Evolutionary conservation across 192 early-diverging fungal species (phyloP).

Genomic region (Coemansia sp.): DNA sequence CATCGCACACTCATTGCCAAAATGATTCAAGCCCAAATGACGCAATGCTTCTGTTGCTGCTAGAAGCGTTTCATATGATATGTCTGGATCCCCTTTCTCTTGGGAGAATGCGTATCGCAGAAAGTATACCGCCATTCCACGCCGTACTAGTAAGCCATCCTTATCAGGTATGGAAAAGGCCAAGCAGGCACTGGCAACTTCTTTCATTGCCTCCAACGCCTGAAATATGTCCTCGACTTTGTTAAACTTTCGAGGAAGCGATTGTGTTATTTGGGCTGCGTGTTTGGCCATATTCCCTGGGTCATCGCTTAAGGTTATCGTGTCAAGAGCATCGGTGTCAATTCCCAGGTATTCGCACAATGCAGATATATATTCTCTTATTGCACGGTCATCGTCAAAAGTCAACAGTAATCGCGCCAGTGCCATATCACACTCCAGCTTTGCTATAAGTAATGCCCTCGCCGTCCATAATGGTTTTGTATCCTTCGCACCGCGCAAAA

Average conservation of each 20-base stretch:
- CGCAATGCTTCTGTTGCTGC: background rate
- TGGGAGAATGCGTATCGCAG: slow-evolving; percentile 25
- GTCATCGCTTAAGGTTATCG: background rate
- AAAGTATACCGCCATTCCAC: slow-evolving; percentile 15
- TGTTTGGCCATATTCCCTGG: background rate
- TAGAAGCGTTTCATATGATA: slow-evolving; percentile 9
- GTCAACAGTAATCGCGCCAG: slow-evolving; percentile 20
- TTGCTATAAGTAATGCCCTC: slow-evolving; percentile 37
- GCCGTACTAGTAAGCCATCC: background rate
- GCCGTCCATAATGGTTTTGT: slow-evolving; percentile 28
- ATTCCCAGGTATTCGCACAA: slow-evolving; percentile 38
- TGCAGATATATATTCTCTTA: slow-evolving; percentile 10
- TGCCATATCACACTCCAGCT: slow-evolving; percentile 39
- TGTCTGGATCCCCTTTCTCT: background rate
- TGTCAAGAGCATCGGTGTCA: background rate
- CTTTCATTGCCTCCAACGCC: slow-evolving; percentile 33
- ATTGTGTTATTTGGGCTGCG: background rate
- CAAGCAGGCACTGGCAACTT: slow-evolving; percentile 31
- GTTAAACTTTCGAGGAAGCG: slow-evolving; percentile 40
- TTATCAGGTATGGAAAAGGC: slow-evolving; percentile 1
- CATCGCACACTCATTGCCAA: slow-evolving; percentile 29
- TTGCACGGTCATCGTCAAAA: background rate
- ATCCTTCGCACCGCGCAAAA: slow-evolving; percentile 27
- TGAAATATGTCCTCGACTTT: slow-evolving; percentile 40
- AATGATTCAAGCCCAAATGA: slow-evolving; percentile 6